Conservation (phyloP, 2,329 filamentous ascomycete species). For the Chaetomium globosum region DNA sequence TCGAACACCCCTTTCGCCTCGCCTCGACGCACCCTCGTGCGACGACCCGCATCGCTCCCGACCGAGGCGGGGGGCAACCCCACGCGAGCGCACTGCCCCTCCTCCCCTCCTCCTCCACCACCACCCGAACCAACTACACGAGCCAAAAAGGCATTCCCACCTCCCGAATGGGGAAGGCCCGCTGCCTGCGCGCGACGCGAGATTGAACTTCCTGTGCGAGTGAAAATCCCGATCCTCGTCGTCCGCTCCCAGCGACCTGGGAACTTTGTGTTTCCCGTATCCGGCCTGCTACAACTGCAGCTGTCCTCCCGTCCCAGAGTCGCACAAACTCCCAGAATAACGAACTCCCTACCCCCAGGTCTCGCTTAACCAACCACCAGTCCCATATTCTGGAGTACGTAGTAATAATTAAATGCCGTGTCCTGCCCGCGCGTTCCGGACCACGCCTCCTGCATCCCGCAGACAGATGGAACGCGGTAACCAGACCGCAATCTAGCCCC, state of each 20-base stretch:
- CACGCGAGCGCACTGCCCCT: not conserved
- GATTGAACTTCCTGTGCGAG: not conserved
- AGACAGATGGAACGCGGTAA: not conserved
- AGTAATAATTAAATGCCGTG: not conserved
- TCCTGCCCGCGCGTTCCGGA: not conserved
- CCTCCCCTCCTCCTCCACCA: not conserved
- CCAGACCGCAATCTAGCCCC: not conserved
- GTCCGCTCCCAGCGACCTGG: constrained; percentile 3
- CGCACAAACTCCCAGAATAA: not conserved
- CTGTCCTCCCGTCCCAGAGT: not conserved
- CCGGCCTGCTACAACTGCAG: not conserved
- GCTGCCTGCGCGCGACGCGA: constrained; percentile 3
- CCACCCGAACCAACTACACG: too few relatives aligned
- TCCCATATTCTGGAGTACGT: not conserved
- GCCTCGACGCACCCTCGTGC: not conserved
- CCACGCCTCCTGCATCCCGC: not conserved
- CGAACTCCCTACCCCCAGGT: not conserved
- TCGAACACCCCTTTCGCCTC: constrained; percentile 5
- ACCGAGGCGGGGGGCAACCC: not conserved
- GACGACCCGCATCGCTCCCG: not conserved
- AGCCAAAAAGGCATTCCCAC: not conserved
- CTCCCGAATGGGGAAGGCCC: constrained; percentile 14
- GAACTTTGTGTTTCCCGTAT: not conserved
- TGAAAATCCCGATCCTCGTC: not conserved
- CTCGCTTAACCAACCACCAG: not conserved